Conservation (phyloP, 2,329 filamentous ascomycete species). For the Acrodontium crateriforme region DNA sequence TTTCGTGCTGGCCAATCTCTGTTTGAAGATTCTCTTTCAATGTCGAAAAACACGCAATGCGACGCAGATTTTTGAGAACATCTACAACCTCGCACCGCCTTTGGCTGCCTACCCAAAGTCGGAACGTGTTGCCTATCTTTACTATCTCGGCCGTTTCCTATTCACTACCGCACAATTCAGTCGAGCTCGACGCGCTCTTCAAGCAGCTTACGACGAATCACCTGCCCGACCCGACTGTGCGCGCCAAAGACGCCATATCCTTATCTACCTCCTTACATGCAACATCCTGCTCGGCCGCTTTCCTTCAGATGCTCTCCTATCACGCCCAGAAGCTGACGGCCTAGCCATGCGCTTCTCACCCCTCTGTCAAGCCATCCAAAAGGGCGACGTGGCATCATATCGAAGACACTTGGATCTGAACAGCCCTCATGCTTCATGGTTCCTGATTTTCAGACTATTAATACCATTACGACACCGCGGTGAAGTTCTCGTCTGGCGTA, state of each 20-base stretch:
- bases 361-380: conserved; percentile 56
- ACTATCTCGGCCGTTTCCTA: conserved; percentile 84
- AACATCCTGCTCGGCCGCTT: conserved; percentile 80
- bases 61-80: conserved; percentile 79
- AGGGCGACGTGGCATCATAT: conserved; percentile 62
- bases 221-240: conserved; percentile 32
- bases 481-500: conserved; percentile 72
- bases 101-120: conserved; percentile 69
- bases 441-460: conserved; percentile 61
- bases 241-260: conserved; percentile 62
- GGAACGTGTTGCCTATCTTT: conserved; percentile 83
- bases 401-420: conserved; percentile 49
- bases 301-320: conserved; percentile 52
- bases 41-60: conserved; percentile 72
- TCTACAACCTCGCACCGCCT: conserved; percentile 69
- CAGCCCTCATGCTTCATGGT: conserved; percentile 50
- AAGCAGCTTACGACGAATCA: conserved; percentile 69
- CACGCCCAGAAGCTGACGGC: conserved; percentile 53
- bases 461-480: conserved; percentile 64
- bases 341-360: conserved; percentile 56
- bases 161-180: conserved; percentile 75
- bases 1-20: conserved; percentile 84
- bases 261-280: conserved; percentile 68
- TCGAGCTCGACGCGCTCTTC: conserved; percentile 59
- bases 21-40: conserved; percentile 76